Evolutionary conservation across 345 rosid species (phyloP).

Genomic region (Lumnitzera littorea): DNA sequence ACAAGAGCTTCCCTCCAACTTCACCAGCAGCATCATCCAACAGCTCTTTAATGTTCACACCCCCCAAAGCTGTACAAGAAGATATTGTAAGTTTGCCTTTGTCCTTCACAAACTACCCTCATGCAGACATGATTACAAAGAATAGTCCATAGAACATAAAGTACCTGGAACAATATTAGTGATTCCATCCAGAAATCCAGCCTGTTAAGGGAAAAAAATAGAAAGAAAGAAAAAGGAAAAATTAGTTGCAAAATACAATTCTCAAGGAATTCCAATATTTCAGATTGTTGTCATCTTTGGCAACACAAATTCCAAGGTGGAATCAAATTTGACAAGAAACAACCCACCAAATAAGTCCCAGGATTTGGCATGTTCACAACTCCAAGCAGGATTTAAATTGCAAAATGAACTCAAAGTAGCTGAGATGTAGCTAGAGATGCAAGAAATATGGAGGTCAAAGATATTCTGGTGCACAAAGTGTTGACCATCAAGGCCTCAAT

Average conservation of each 20-base stretch:
- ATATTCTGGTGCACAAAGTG: too few species aligned
- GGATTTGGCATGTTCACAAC: too few species aligned
- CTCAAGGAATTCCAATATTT: too few species aligned
- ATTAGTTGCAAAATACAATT: not conserved
- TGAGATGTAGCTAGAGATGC: too few species aligned
- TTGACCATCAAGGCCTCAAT: too few species aligned
- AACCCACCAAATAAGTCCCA: too few species aligned
- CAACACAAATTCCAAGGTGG: too few species aligned
- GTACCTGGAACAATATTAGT: slow-evolving; percentile 94
- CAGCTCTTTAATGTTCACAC: slow-evolving; percentile 73
- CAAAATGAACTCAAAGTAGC: too few species aligned
- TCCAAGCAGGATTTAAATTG: too few species aligned
- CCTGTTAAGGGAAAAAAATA: slow-evolving; percentile 29
- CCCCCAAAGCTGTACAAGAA: slow-evolving; percentile 55
- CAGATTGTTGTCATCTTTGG: too few species aligned
- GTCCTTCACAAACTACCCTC: slow-evolving; percentile 1
- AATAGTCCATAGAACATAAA: not conserved
- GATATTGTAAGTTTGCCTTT: not conserved
- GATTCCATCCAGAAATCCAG: slow-evolving; percentile 83
- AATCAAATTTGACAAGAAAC: too few species aligned
- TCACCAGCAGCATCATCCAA: slow-evolving; percentile 70
- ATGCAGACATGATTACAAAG: not conserved
- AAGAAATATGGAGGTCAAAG: too few species aligned
- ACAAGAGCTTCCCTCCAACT: slow-evolving; percentile 64
- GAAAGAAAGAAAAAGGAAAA: not conserved